A percentile compares a stretch with the other conserved stretches of the same genome.
Conservation (phyloP, 345 rosid genomes). For the Pistacia atlantica region DNA sequence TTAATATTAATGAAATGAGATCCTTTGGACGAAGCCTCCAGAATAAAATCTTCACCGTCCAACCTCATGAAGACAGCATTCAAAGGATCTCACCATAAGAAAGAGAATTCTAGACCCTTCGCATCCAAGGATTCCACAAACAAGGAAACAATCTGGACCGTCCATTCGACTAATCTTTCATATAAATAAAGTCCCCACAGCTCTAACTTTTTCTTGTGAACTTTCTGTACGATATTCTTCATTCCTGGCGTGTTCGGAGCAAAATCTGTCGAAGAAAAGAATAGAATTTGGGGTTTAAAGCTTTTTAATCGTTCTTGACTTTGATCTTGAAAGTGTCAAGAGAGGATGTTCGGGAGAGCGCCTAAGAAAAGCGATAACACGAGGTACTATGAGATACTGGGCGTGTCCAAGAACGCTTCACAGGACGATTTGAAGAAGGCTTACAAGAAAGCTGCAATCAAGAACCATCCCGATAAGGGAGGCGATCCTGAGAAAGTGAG, state of each 20-base stretch:
- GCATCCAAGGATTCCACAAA: not conserved
- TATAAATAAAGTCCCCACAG: not conserved
- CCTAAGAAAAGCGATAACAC: constrained; percentile 81
- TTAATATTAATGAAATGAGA: not conserved
- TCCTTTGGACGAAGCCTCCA: not conserved
- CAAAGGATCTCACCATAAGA: not conserved
- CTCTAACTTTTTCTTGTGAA: not conserved
- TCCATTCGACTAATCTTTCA: not conserved
- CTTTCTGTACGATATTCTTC: not conserved
- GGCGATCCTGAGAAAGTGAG: constrained; percentile 94
- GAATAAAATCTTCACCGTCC: constrained; percentile 5
- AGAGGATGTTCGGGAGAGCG: constrained; percentile 75
- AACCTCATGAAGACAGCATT: not conserved
- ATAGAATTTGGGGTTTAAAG: not conserved
- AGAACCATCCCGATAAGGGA: constrained; percentile 97
- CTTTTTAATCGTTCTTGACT: not conserved
- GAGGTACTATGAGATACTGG: constrained; percentile 80
- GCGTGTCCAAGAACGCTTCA: constrained; percentile 73
- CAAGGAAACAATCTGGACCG: constrained; percentile 11
- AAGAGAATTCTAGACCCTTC: constrained; percentile 22
- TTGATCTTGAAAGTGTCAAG: not conserved
- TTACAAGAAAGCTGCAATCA: constrained; percentile 84
- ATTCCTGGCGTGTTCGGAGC: not conserved
- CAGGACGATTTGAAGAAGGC: constrained; percentile 93
- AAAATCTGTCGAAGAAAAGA: not conserved